phyloP scores from a whole-genome alignment of 2,329 filamentous ascomycete species.

The Lasiodiplodia sp. region DNA sequence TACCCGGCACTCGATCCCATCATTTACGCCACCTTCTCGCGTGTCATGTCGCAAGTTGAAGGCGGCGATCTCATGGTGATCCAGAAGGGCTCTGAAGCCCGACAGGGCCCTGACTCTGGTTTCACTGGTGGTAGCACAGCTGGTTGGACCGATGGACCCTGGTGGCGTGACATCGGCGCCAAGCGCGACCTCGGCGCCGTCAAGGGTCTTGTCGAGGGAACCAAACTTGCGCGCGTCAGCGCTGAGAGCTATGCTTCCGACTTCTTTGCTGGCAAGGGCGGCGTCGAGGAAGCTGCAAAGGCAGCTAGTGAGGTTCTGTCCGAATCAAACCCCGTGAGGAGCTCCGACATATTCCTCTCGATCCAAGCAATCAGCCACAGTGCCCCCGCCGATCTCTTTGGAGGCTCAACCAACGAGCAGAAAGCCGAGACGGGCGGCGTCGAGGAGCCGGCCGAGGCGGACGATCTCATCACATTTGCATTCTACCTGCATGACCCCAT shows the following conservation, averaged over 20 bases:
- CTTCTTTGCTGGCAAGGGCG: slow-evolving; percentile 80
- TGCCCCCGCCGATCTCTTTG: slow-evolving; percentile 71
- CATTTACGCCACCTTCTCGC: slow-evolving; percentile 88
- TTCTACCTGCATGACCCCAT: slow-evolving; percentile 86
- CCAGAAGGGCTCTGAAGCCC: slow-evolving; percentile 88
- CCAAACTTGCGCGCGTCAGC: slow-evolving; percentile 87
- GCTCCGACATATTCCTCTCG: slow-evolving; percentile 93
- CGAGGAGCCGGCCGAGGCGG: slow-evolving; percentile 63
- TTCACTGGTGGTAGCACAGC: slow-evolving; percentile 57
- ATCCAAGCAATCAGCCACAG: slow-evolving; percentile 83
- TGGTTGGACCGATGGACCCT: slow-evolving; percentile 93
- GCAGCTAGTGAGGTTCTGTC: slow-evolving; percentile 80
- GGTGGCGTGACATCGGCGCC: slow-evolving; percentile 81
- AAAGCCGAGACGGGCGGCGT: slow-evolving; percentile 62
- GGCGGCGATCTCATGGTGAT: slow-evolving; percentile 94
- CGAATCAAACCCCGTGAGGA: slow-evolving; percentile 88
- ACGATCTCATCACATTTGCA: slow-evolving; percentile 75
- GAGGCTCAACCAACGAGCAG: slow-evolving; percentile 62
- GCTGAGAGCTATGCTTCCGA: slow-evolving; percentile 88
- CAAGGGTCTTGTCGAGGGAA: slow-evolving; percentile 82
- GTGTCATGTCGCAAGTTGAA: slow-evolving; percentile 99
- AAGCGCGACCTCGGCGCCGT: slow-evolving; percentile 81
- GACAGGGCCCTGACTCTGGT: slow-evolving; percentile 68
- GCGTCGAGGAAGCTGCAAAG: slow-evolving; percentile 79
- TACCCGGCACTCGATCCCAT: slow-evolving; percentile 95